Evolutionary conservation across 1,284 basidiomycete genomes (phyloP).

Genomic region (Trametes versicolor): DNA sequence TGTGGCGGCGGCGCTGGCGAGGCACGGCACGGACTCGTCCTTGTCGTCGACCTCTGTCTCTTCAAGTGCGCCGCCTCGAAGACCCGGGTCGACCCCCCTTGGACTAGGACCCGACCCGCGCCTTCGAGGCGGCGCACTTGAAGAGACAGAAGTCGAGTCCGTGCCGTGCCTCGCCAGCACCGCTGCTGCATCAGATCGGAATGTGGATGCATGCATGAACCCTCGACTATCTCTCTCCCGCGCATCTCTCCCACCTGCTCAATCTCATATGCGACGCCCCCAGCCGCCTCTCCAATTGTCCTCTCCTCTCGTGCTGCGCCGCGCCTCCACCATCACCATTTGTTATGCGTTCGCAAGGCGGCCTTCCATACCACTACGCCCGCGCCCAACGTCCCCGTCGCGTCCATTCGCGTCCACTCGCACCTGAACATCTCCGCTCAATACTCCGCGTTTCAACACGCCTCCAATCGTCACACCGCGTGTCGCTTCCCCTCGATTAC

Average conservation of each 20-base stretch:
- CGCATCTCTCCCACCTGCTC: no score
- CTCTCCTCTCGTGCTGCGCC: no score
- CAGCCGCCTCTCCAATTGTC: no score
- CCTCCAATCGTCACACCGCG: background rate
- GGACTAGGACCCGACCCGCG: background rate
- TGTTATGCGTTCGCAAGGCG: no score
- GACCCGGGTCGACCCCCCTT: background rate
- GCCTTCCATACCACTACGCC: no score
- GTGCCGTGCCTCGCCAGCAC: background rate
- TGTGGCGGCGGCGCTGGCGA: background rate
- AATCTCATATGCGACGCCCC: no score
- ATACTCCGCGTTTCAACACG: background rate
- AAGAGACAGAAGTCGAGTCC: background rate
- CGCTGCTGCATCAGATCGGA: background rate
- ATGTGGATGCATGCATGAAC: background rate
- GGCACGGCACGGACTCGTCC: background rate
- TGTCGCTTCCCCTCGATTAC: no score
- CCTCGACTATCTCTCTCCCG: background rate
- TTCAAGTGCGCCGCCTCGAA: background rate
- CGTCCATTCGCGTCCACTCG: no score
- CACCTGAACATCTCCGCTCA: background rate
- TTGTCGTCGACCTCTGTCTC: background rate
- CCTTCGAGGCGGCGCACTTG: background rate
- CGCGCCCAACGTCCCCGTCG: background rate
- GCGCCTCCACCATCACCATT: no score